These are phyloP conservation scores for Sugiyamaella smithiae DNA, from an alignment of 805 yeast genomes.

Conservation along the genomic window DNA sequence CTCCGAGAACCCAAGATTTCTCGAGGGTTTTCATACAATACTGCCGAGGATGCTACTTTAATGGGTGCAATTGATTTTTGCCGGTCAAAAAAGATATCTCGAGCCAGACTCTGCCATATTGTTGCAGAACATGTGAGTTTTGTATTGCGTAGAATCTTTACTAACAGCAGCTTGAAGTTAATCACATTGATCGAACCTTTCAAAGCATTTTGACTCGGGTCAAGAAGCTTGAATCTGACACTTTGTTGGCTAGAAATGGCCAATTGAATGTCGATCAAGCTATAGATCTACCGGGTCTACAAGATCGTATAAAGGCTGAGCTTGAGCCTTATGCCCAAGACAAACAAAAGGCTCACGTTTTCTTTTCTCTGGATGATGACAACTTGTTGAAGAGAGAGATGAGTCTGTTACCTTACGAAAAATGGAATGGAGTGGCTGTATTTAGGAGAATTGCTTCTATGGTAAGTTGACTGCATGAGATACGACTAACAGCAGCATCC, in stretches of 20 bases:
- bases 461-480: not conserved
- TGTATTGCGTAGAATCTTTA: too few relatives aligned
- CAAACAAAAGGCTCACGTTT: not conserved
- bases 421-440: not conserved
- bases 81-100: not conserved
- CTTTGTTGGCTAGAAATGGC: not conserved
- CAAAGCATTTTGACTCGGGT: not conserved
- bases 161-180: not conserved
- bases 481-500: not conserved
- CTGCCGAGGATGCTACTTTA: not conserved
- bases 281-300: too few relatives aligned
- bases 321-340: too few relatives aligned
- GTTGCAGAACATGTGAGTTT: not conserved
- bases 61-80: not conserved
- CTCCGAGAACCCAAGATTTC: not conserved
- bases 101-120: not conserved
- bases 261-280: not conserved
- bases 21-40: not conserved
- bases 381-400: not conserved
- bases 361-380: not conserved
- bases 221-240: not conserved
- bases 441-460: not conserved
- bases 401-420: not conserved
- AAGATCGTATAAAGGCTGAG: too few relatives aligned
- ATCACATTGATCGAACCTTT: not conserved